phyloP scores from a whole-genome alignment of 768 basidiomycete genomes.

The Lactifluus pinguis region DNA sequence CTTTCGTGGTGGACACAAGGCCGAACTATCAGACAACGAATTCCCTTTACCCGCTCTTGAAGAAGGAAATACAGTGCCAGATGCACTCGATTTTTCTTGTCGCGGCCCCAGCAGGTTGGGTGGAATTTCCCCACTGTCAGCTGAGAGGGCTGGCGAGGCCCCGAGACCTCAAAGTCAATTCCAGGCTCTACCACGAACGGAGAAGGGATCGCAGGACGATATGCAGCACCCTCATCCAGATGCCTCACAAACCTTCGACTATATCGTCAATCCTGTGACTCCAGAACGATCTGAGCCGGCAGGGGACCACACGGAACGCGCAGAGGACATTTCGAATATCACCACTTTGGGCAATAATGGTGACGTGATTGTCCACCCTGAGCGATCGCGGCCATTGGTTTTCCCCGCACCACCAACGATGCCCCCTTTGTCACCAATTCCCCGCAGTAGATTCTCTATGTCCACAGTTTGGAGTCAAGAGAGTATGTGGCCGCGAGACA shows the following conservation, averaged over 20 bases:
- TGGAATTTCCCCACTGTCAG: background rate
- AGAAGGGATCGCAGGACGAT: background rate
- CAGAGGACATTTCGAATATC: background rate
- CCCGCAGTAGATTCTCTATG: background rate
- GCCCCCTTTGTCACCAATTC: background rate
- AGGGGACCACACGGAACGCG: background rate
- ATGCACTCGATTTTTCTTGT: background rate
- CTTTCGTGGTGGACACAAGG: background rate
- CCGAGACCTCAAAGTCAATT: background rate
- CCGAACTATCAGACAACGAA: background rate
- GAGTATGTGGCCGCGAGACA: constrained; percentile 12
- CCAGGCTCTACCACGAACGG: background rate
- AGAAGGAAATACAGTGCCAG: background rate
- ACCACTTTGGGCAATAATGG: background rate
- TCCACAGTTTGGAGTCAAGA: constrained; percentile 15
- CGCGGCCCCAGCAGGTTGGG: constrained; percentile 12
- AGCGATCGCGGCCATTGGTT: background rate
- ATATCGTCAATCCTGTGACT: background rate
- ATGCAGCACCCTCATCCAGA: background rate
- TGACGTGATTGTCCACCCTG: background rate
- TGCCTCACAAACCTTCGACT: background rate
- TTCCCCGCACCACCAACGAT: background rate
- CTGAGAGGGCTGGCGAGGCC: background rate
- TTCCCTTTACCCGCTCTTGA: constrained; percentile 2
- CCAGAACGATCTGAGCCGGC: background rate